A percentile compares a stretch with the other conserved stretches of the same genome.
These are phyloP conservation scores for Colletotrichum trifolii DNA, from an alignment of 2,329 filamentous ascomycete species.

Conservation along the genomic window DNA sequence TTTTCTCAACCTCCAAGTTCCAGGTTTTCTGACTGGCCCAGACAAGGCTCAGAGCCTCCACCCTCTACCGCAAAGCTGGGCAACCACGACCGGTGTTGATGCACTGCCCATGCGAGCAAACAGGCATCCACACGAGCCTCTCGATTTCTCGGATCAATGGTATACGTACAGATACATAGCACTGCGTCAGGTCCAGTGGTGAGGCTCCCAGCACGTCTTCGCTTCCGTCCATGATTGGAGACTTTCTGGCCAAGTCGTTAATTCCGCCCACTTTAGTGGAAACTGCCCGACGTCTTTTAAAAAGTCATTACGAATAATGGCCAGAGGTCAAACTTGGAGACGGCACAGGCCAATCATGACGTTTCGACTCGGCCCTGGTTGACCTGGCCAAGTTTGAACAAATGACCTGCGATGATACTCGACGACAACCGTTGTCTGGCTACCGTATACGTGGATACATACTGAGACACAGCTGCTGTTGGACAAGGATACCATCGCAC, in stretches of 20 bases:
- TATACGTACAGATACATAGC: no score
- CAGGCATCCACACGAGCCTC: no score
- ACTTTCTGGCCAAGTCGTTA: slow-evolving; percentile 15
- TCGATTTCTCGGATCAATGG: no score
- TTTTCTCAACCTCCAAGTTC: slow-evolving; percentile 21
- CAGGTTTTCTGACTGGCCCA: slow-evolving; percentile 19
- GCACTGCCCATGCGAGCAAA: neutral
- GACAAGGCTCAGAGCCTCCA: neutral
- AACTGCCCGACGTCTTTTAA: slow-evolving; percentile 30
- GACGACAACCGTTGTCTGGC: neutral
- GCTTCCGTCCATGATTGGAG: slow-evolving; percentile 1
- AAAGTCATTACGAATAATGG: slow-evolving; percentile 34
- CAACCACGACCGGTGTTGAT: slow-evolving; percentile 7
- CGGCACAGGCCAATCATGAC: slow-evolving; percentile 30
- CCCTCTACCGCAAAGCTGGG: slow-evolving; percentile 19
- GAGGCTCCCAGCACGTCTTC: slow-evolving; percentile 9
- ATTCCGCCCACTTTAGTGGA: slow-evolving; percentile 26
- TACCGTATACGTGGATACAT: neutral
- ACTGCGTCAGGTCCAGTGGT: no score
- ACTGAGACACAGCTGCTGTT: neutral
- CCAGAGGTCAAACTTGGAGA: slow-evolving; percentile 19
- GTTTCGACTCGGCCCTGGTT: slow-evolving; percentile 25
- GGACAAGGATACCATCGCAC: neutral
- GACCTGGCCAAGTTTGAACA: slow-evolving; percentile 15
- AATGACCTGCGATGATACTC: neutral